Evolutionary conservation across 139 green algal genomes (phyloP), one percentile per base, ranked within the genome.

Genomic region (Ettlia oleoabundans): DNA sequence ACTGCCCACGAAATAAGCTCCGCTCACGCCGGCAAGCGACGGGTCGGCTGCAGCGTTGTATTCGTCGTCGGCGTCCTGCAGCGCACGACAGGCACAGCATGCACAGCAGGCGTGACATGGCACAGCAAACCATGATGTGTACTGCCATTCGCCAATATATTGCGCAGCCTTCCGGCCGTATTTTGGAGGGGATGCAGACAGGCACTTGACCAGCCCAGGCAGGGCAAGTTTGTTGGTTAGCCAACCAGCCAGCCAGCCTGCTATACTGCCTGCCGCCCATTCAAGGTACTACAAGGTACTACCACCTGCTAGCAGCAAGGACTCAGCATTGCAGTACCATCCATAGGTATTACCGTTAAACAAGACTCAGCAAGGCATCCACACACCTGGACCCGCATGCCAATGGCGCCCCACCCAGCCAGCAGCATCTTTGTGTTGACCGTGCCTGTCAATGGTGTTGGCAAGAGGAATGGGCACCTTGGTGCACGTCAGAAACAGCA

Each of bases 371-470:
- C n/a, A n/a, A n/a, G n/a, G n/a, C n/a, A n/a, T n/a, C n/a, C n/a
- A n/a, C n/a, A n/a, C 78, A 82, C 81, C 52, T 81, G 82, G 15
- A 88, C 64, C 0, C 71, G 43, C 21, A 95, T 95, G 69, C 92
- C 92, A n/a, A 91, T 91, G 32, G 75, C 24, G 24, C 92, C 91
- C 92, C 92, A 95, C 1, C 91, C 91, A 1, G 84, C 83, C 21
- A 83, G 40, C 32, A 94, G 80, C 92, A 95, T 95, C 80, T 95
- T 95, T 7, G 92, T 95, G 79, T 95, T 95, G 13, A 95, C 89
- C 1, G 87, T 92, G 7, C 75, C 73, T 80, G 73, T 6, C 3
- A 4, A 22, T 22, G 22, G 66, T 35, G 66, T 21, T 52, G 66
- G 66, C 32, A 73, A 4, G 19, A 40, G 68, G 8, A 58, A 28